phyloP scores from a whole-genome alignment of 2,329 filamentous ascomycete species.

The Chrysosporium keratinophilum region DNA sequence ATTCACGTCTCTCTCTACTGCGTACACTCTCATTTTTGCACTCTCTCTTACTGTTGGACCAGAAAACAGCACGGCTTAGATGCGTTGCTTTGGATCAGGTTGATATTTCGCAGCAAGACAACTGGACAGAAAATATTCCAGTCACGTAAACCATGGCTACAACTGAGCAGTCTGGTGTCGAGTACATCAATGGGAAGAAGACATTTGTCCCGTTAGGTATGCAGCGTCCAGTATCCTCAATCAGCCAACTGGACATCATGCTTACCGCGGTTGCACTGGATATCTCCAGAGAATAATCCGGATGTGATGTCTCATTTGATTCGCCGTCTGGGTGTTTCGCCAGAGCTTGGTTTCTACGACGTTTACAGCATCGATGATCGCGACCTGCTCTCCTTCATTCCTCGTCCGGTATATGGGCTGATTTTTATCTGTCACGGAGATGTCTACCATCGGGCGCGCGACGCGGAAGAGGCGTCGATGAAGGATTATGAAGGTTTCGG shows the following conservation, averaged over 20 bases:
- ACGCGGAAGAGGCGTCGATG: constrained; percentile 33
- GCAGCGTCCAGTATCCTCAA: too few species aligned
- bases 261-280: constrained; percentile 8
- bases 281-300: constrained; percentile 45
- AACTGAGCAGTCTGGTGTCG: constrained; percentile 7
- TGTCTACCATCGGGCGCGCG: constrained; percentile 35
- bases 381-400: constrained; percentile 41
- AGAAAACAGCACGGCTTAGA: not conserved
- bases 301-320: constrained; percentile 44
- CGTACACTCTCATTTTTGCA: too few species aligned
- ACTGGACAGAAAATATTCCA: not conserved
- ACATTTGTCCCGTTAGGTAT: constrained; percentile 28
- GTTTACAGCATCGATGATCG: constrained; percentile 44
- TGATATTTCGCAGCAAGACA: not conserved
- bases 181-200: constrained; percentile 23
- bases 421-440: constrained; percentile 40
- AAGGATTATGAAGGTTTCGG: constrained; percentile 40
- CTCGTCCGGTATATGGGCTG: constrained; percentile 45
- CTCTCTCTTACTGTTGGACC: too few species aligned
- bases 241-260: not conserved
- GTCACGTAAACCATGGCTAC: constrained; percentile 5
- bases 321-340: constrained; percentile 40
- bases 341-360: constrained; percentile 43
- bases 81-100: not conserved
- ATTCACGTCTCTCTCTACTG: not conserved